Evolutionary conservation across 2,329 filamentous ascomycete genomes (phyloP).

Genomic region (Chrysoporthe cubensis): DNA sequence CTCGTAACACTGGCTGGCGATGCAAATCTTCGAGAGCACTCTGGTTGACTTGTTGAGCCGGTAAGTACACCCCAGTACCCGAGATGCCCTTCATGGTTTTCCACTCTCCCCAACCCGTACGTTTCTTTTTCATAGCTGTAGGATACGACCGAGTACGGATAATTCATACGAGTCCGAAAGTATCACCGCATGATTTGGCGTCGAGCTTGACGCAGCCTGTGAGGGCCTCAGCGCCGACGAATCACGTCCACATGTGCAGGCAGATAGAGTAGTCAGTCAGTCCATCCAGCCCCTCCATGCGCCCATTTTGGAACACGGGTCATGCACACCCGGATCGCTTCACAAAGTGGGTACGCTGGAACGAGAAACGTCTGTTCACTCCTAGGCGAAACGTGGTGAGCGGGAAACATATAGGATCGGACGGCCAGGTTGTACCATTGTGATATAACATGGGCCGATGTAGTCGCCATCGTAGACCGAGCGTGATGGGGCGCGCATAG

Average conservation of each 20-base stretch:
- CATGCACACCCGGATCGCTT: not conserved
- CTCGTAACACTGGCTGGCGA: slow-evolving; percentile 30
- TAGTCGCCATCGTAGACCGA: not conserved
- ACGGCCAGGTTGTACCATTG: not conserved
- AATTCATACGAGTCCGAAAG: slow-evolving; percentile 16
- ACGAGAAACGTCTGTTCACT: not conserved
- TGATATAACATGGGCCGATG: slow-evolving; percentile 6
- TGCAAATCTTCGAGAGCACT: slow-evolving; percentile 29
- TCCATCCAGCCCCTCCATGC: not conserved
- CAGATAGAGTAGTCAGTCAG: not conserved
- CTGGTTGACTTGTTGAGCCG: slow-evolving; percentile 31
- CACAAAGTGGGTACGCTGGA: not conserved
- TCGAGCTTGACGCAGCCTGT: not conserved
- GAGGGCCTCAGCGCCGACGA: not conserved
- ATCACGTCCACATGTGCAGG: not conserved
- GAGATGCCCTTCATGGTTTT: not conserved
- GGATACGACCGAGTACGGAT: slow-evolving; percentile 19
- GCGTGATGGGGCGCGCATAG: slow-evolving; percentile 7
- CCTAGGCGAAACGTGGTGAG: not conserved
- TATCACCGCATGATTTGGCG: not conserved
- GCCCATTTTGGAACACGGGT: not conserved
- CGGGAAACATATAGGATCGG: not conserved
- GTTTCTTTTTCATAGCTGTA: slow-evolving; percentile 19
- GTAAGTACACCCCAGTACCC: slow-evolving; percentile 31
- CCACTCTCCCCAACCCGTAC: slow-evolving; percentile 16